These are phyloP conservation scores for Begonia fuchsioides DNA, from an alignment of 306 rosid genomes.

Conservation along the genomic window DNA sequence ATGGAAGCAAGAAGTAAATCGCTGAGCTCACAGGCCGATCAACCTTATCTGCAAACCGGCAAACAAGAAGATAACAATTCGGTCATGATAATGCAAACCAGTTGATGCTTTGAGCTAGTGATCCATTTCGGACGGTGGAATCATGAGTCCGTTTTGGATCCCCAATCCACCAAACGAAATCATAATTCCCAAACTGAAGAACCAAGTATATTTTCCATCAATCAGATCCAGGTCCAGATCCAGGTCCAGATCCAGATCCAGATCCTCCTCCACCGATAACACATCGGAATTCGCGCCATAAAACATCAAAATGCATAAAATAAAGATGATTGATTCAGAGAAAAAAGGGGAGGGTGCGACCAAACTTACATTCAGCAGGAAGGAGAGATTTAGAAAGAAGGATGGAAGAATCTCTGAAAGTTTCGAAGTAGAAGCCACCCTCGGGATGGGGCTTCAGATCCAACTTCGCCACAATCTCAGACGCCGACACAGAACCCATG, in stretches of 20 bases:
- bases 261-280: no score
- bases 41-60: slow-evolving; percentile 38
- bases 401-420: slow-evolving; percentile 53
- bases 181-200: no score
- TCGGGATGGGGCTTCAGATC: slow-evolving; percentile 59
- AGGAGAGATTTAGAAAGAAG: slow-evolving; percentile 46
- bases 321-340: background rate
- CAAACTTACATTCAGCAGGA: slow-evolving; percentile 32
- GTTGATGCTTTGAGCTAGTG: no score
- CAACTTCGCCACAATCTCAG: slow-evolving; percentile 43
- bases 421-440: slow-evolving; percentile 66
- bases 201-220: no score
- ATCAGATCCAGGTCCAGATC: no score
- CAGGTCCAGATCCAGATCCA: no score
- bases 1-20: slow-evolving; percentile 53
- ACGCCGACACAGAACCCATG: slow-evolving; percentile 10
- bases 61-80: background rate
- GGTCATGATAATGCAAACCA: no score
- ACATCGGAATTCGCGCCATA: no score
- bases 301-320: background rate
- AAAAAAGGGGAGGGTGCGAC: background rate
- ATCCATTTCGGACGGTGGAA: no score
- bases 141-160: no score
- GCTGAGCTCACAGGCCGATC: slow-evolving; percentile 47
- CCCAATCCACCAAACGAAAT: no score